These are phyloP conservation scores for cucumber (Cucumis sativus) DNA, from an alignment of 306 rosid genomes.

Conservation along the genomic window Cucumber_9930_V3 NC_026658.2:25656001-25656500, in stretches of 20 bases:
- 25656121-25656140: slow-evolving; percentile 55
- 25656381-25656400: slow-evolving; percentile 72
- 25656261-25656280: slow-evolving; percentile 50
- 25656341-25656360: slow-evolving; percentile 35
- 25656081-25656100: slow-evolving; percentile 60
- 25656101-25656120: slow-evolving; percentile 61
- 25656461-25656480: slow-evolving; percentile 38
- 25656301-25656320: slow-evolving; percentile 40
- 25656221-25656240: slow-evolving; percentile 45
- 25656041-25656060: slow-evolving; percentile 65
- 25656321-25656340: slow-evolving; percentile 61
- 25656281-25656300: slow-evolving; percentile 53
- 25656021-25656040: slow-evolving; percentile 46
- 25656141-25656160: slow-evolving; percentile 34
- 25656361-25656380: slow-evolving; percentile 58
- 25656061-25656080: slow-evolving; percentile 87
- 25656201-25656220: slow-evolving; percentile 47
- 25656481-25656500: slow-evolving; percentile 81
- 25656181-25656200: slow-evolving; percentile 54
- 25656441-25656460: slow-evolving; percentile 54
- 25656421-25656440: slow-evolving; percentile 35
- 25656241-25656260: slow-evolving; percentile 52
- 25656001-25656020: slow-evolving; percentile 59
- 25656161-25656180: slow-evolving; percentile 71
- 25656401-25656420: slow-evolving; percentile 25